Percentiles rank a stretch among this genome's conserved stretches.
Conservation (phyloP, 768 basidiomycete species). For the Mycena crocata region DNA sequence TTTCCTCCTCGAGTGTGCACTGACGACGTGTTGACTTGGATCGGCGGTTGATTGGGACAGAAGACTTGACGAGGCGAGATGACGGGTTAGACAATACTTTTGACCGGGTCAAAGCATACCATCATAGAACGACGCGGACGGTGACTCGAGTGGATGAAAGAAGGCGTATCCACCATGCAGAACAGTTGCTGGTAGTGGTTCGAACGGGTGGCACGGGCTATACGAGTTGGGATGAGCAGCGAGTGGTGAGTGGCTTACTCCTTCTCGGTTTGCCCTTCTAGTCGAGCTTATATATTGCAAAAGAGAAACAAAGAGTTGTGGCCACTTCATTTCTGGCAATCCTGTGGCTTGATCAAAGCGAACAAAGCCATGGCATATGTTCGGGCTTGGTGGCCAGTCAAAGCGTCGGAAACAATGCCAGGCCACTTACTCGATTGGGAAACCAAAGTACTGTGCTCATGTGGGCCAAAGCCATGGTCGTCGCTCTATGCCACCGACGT, state of each 20-base stretch:
- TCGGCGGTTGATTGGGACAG: no score
- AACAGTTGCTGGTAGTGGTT: neutral
- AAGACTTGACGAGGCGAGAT: no score
- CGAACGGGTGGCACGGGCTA: neutral
- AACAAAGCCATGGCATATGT: conserved; percentile 15
- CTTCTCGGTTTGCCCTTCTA: neutral
- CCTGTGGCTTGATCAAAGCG: conserved; percentile 8
- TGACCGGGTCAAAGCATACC: no score
- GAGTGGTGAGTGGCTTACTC: neutral
- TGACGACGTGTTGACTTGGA: no score
- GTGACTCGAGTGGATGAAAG: no score
- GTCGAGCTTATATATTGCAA: neutral
- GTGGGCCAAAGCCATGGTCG: conserved; percentile 15
- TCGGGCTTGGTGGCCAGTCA: conserved; percentile 19
- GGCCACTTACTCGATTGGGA: conserved; percentile 22
- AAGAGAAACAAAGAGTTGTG: conserved; percentile 5
- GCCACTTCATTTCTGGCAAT: neutral
- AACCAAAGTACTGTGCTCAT: neutral
- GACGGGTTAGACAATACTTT: no score
- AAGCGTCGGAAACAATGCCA: conserved; percentile 25
- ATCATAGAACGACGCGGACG: no score
- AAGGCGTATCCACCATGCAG: neutral
- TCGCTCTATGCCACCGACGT: conserved; percentile 11
- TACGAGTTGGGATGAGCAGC: no score
- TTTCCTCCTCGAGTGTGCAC: no score